Evolutionary conservation across 1,284 basidiomycete species (phyloP), one percentile per base, ranked within the genome.

Genomic region (Inonotus hispidus): DNA sequence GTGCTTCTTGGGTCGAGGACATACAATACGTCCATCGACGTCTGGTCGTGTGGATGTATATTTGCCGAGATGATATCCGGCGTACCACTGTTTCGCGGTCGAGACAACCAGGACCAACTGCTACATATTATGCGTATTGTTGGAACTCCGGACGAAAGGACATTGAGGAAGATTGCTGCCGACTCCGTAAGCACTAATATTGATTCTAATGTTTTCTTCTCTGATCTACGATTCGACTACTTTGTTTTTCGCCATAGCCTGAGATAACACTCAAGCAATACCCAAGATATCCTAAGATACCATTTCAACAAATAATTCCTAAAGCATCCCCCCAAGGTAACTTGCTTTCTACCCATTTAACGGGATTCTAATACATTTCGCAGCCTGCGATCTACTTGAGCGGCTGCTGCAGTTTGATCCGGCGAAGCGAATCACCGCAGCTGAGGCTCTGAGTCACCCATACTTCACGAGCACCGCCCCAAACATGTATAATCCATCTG

Each of bases 31-130:
- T 96, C 93, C 21, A 98, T 99, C 71, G 97, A 99, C 75, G 93
- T 99, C 64, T 99, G 97, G 97, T 96, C 93, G 5, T 97, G 95
- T 61, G 97, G 97, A 6, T 99, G 97, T 72, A 99, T 99, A 71
- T 97, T 99, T 74, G 96, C 96, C 16, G 95, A 98, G 77, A 95
- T 96, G 92, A 99, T 99, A 66, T 92, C 93, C 27, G 97, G 97
- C 1, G 90, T 96, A 14, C 97, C 97, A 14, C 82, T 99, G 43
- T 99, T 99, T 83, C 85, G 97, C 66, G 97, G 97, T 21, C 82
- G 96, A 64, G 97, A 99, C 74, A 99, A 99, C 72, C 92, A 95
- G 68, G 97, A 99, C 74, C 97, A 99, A 72, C 80, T 99, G 13
- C 82, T 96, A 58, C 95, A 98, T 71, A 99, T 99, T 71, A 93